Evolutionary conservation across 345 rosid genomes (phyloP).

Genomic region (Salix arbutifolia): DNA sequence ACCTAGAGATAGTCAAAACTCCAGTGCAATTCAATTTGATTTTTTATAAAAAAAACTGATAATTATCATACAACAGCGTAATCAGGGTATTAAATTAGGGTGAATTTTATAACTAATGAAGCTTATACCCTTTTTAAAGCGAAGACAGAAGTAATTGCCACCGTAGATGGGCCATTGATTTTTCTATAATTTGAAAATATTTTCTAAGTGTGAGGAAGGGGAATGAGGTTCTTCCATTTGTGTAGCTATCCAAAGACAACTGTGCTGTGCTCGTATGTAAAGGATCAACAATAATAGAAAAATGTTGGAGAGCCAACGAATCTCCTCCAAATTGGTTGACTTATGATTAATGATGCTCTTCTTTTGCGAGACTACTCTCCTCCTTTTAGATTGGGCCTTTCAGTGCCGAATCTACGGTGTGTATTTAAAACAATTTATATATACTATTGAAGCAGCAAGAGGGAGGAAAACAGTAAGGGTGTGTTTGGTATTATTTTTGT

Average conservation of each 20-base stretch:
- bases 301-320: background rate
- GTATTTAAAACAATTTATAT: background rate
- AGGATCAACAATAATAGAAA: background rate
- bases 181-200: background rate
- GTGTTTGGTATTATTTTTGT: no score
- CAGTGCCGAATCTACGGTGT: conserved; percentile 15
- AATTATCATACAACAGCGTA: no score
- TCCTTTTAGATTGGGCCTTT: conserved; percentile 3
- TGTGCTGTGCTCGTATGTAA: background rate
- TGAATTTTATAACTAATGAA: no score
- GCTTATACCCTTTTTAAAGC: no score
- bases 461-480: background rate
- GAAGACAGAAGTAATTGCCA: no score
- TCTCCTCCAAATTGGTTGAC: conserved; percentile 9
- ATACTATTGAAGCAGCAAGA: background rate
- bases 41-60: no score
- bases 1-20: no score
- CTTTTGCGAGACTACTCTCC: background rate
- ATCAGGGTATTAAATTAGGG: no score
- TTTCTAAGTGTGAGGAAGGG: background rate
- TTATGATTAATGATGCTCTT: background rate
- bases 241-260: background rate
- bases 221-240: no score
- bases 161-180: background rate
- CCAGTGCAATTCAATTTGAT: no score